Percentiles rank a stretch among this genome's conserved stretches.
These are phyloP conservation scores for Pichia sporocuriosa DNA, from an alignment of 805 yeast genomes.

Conservation along the genomic window DNA sequence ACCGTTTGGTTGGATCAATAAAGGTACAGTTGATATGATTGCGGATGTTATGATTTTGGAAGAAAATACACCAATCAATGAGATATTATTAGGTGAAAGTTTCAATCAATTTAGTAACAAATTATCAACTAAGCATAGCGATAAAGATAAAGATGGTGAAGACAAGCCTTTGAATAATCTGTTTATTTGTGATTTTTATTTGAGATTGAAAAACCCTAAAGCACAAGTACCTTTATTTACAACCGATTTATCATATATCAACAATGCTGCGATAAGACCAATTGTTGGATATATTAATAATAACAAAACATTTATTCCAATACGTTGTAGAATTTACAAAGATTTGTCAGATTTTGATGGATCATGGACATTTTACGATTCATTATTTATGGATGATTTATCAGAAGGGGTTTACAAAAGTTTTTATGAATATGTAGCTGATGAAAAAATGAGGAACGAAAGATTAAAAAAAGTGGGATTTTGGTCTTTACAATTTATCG, in stretches of 20 bases:
- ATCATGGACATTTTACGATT: slow-evolving; percentile 93
- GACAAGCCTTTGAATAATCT: slow-evolving; percentile 14
- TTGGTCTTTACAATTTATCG: slow-evolving; percentile 82
- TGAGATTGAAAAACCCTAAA: slow-evolving; percentile 76
- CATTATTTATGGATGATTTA: slow-evolving; percentile 83
- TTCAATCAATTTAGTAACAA: slow-evolving; percentile 8
- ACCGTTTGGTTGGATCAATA: slow-evolving; percentile 95
- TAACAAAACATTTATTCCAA: slow-evolving; percentile 81
- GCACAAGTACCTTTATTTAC: slow-evolving; percentile 87
- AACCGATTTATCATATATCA: slow-evolving; percentile 82
- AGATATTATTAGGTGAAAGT: slow-evolving; percentile 28
- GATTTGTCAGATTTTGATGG: slow-evolving; percentile 83
- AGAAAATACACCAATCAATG: slow-evolving; percentile 30
- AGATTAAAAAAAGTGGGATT: slow-evolving; percentile 81
- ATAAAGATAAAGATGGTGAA: slow-evolving; percentile 1
- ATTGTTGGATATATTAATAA: slow-evolving; percentile 94
- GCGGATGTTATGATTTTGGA: slow-evolving; percentile 85
- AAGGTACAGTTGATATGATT: slow-evolving; percentile 86
- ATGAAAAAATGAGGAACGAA: slow-evolving; percentile 68
- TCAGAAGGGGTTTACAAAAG: slow-evolving; percentile 86
- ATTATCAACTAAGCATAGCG: slow-evolving; percentile 4
- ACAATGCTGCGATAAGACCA: slow-evolving; percentile 87
- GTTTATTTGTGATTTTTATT: slow-evolving; percentile 71
- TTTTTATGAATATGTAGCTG: slow-evolving; percentile 80
- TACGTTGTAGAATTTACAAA: slow-evolving; percentile 75